Evolutionary conservation across 164 flowering plant genomes (phyloP).

Genomic region (Vitis vinifera): ASM3070453v1 NC_081814.1:16996001-16996500

Average conservation of each 20-base stretch:
- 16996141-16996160: slow-evolving; percentile 29
- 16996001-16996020: slow-evolving; percentile 90
- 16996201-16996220: slow-evolving; percentile 41
- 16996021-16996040: slow-evolving; percentile 19
- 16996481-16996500: slow-evolving; percentile 54
- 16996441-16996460: slow-evolving; percentile 49
- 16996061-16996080: neutral
- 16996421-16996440: slow-evolving; percentile 53
- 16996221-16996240: slow-evolving; percentile 42
- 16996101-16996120: slow-evolving; percentile 45
- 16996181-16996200: slow-evolving; percentile 57
- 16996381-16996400: slow-evolving; percentile 24
- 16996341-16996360: slow-evolving; percentile 30
- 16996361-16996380: slow-evolving; percentile 37
- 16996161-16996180: slow-evolving; percentile 62
- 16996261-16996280: slow-evolving; percentile 15
- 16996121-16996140: slow-evolving; percentile 29
- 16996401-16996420: slow-evolving; percentile 46
- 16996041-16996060: neutral
- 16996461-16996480: slow-evolving; percentile 43
- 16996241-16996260: slow-evolving; percentile 24
- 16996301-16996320: too few relatives aligned
- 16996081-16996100: slow-evolving; percentile 7
- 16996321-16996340: too few relatives aligned
- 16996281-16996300: too few relatives aligned